phyloP scores from a whole-genome alignment of 805 yeast species.

The Candida nanaspora region DNA sequence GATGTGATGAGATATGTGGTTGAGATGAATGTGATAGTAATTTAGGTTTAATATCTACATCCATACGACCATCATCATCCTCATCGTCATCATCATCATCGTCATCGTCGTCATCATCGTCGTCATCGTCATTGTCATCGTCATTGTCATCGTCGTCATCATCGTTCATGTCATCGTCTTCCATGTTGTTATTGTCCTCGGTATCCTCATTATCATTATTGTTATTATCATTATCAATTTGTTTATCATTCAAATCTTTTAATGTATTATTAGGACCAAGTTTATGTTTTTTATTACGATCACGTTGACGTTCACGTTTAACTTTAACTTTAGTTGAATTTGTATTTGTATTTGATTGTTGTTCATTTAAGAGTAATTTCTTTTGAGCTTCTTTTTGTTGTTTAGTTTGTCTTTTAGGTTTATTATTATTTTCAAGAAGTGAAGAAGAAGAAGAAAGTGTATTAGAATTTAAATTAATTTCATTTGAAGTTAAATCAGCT shows the following conservation, averaged over 20 bases:
- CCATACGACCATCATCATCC: slow-evolving; percentile 5
- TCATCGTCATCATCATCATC: slow-evolving; percentile 19
- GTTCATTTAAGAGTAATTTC: background rate
- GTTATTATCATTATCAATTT: background rate
- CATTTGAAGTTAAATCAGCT: background rate
- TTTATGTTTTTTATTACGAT: too few species aligned
- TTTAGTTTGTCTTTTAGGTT: background rate
- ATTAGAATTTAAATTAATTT: too few species aligned
- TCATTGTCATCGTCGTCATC: slow-evolving; percentile 2
- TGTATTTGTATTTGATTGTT: background rate
- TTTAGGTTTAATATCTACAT: slow-evolving; percentile 2
- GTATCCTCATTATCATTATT: background rate
- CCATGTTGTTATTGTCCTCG: background rate
- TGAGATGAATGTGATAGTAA: background rate
- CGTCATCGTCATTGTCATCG: slow-evolving; percentile 10
- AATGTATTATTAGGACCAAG: too few species aligned
- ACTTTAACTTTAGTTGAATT: background rate
- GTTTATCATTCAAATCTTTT: too few species aligned
- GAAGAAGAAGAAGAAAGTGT: too few species aligned
- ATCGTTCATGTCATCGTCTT: background rate
- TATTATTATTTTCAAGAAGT: background rate
- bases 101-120: slow-evolving; percentile 11
- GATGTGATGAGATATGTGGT: background rate
- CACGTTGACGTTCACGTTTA: background rate
- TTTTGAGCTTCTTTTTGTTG: too few species aligned